Percentiles rank a stretch among this genome's conserved stretches.
phyloP scores from a whole-genome alignment of 768 basidiomycete species.

The Kondoa subrosea region DNA sequence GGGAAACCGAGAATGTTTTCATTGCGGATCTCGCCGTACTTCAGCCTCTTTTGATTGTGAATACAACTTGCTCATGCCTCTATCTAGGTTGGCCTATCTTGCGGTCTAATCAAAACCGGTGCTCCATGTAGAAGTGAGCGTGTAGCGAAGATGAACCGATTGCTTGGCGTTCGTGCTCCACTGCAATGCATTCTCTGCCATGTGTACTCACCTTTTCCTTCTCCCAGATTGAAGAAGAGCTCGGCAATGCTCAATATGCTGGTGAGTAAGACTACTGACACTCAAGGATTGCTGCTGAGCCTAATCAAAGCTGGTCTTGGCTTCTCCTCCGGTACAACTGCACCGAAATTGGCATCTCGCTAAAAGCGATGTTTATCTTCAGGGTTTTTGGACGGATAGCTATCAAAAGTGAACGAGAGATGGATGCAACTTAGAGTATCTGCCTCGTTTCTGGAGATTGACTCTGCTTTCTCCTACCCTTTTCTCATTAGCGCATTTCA shows the following conservation, averaged over 20 bases:
- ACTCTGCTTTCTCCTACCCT: too few species aligned
- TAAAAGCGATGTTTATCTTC: too few species aligned
- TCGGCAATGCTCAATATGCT: background rate
- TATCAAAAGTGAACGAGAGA: too few species aligned
- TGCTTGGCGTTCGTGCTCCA: constrained; percentile 36
- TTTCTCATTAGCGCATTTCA: too few species aligned
- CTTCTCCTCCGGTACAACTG: too few species aligned
- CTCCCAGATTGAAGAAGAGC: background rate
- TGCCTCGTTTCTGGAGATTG: too few species aligned
- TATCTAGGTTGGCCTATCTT: background rate
- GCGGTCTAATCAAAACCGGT: constrained; percentile 85
- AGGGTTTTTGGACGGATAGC: too few species aligned
- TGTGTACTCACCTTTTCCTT: background rate
- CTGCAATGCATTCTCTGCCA: too few species aligned
- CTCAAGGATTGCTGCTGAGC: background rate
- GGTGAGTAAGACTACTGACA: background rate
- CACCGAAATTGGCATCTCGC: too few species aligned
- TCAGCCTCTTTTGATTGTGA: constrained; percentile 45
- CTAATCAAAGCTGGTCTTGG: too few species aligned
- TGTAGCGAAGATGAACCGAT: constrained; percentile 57
- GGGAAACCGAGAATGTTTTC: constrained; percentile 93
- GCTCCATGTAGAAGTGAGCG: constrained; percentile 49
- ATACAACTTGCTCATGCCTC: background rate
- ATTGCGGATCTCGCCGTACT: constrained; percentile 92
- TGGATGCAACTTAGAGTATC: too few species aligned